Percentiles rank a stretch among this genome's conserved stretches.
These are phyloP conservation scores for Cutaneotrichosporon spelunceum DNA, from an alignment of 1,284 basidiomycete genomes.

Conservation along the genomic window DNA sequence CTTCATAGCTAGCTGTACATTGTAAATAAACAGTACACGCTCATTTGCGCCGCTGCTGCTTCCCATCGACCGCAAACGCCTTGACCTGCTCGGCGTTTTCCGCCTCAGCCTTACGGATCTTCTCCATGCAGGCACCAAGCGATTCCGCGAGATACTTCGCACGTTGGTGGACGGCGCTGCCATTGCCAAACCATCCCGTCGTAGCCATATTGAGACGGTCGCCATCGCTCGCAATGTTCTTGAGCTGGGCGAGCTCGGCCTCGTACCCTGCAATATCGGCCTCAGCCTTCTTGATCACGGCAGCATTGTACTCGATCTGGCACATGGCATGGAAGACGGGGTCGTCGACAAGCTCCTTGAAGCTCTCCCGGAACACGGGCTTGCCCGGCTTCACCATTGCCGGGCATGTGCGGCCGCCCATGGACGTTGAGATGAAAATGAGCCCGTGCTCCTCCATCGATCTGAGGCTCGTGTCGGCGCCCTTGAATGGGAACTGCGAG, in stretches of 20 bases:
- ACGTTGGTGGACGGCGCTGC: constrained; percentile 61
- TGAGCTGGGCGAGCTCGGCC: constrained; percentile 66
- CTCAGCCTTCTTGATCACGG: constrained; percentile 66
- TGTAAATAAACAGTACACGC: not conserved
- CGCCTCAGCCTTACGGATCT: constrained; percentile 65
- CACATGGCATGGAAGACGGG: constrained; percentile 76
- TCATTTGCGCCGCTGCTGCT: constrained; percentile 2
- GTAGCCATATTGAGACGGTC: constrained; percentile 37
- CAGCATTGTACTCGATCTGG: constrained; percentile 74
- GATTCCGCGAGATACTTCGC: constrained; percentile 69
- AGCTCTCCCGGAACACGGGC: constrained; percentile 82
- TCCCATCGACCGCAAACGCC: constrained; percentile 39
- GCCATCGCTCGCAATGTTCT: constrained; percentile 56
- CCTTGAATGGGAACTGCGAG: constrained; percentile 85
- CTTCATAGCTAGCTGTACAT: not conserved
- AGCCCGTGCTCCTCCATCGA: constrained; percentile 87
- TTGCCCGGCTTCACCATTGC: constrained; percentile 75
- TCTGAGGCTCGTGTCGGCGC: constrained; percentile 74
- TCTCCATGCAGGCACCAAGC: constrained; percentile 66
- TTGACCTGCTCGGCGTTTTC: constrained; percentile 67
- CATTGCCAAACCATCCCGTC: constrained; percentile 48
- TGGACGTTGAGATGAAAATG: constrained; percentile 70
- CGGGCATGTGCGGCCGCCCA: constrained; percentile 68
- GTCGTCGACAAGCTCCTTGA: constrained; percentile 71
- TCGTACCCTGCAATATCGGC: constrained; percentile 68